Evolutionary conservation across 768 basidiomycete genomes (phyloP).

Genomic region (Cyclocybe aegerita): DNA sequence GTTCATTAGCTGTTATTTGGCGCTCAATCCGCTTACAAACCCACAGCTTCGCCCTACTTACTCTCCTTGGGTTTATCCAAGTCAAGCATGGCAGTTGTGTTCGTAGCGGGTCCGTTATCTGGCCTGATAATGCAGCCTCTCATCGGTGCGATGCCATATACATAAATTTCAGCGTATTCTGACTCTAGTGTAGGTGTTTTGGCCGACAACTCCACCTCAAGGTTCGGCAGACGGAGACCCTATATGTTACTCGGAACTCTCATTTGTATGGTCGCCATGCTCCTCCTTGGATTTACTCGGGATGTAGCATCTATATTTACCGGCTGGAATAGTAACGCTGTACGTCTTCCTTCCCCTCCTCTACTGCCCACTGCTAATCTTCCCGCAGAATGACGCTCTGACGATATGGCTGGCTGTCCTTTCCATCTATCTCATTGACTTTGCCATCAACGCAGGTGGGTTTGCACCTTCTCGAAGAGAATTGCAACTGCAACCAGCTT

Average conservation of each 20-base stretch:
- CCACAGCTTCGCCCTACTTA: conserved; percentile 77
- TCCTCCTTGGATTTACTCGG: conserved; percentile 82
- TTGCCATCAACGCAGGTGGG: conserved; percentile 52
- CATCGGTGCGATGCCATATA: conserved; percentile 52
- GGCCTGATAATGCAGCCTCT: conserved; percentile 91
- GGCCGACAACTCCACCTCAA: conserved; percentile 81
- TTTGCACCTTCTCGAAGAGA: not conserved
- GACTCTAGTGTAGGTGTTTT: conserved; percentile 52
- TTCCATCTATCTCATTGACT: conserved; percentile 53
- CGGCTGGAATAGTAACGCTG: conserved; percentile 26
- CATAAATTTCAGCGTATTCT: not conserved
- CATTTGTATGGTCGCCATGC: conserved; percentile 68
- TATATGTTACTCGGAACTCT: conserved; percentile 76
- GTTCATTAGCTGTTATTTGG: conserved; percentile 13
- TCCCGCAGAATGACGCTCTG: conserved; percentile 53
- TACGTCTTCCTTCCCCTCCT: conserved; percentile 15
- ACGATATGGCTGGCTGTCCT: conserved; percentile 78
- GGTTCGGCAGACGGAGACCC: conserved; percentile 82
- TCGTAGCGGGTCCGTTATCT: conserved; percentile 88
- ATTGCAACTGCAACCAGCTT: not conserved
- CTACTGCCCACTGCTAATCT: not conserved
- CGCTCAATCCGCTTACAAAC: not conserved
- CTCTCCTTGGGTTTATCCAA: conserved; percentile 86
- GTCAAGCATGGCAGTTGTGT: conserved; percentile 85
- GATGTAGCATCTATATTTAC: conserved; percentile 57